Evolutionary conservation across 139 green algal genomes (phyloP).

Genomic region (Raphidocelis subcapitata): DNA sequence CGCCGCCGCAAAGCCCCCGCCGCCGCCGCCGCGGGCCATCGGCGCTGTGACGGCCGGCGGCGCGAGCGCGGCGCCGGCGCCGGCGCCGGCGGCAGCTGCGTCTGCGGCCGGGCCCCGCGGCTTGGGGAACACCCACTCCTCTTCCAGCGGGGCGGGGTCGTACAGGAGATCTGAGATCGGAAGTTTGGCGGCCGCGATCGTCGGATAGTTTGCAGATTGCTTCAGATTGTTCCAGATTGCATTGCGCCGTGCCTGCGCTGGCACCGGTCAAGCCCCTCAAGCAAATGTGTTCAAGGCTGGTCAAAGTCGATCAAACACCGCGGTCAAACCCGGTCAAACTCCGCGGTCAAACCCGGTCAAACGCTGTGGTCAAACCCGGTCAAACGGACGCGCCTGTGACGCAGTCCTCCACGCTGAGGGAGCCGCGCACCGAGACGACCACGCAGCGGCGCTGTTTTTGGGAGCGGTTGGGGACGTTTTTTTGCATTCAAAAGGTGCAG

Average conservation of each 20-base stretch:
- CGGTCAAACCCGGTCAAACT: background rate
- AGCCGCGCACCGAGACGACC: slow-evolving; percentile 41
- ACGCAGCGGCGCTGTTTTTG: background rate
- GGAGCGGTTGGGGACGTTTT: no score
- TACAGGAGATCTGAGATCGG: no score
- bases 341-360: background rate
- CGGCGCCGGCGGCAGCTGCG: background rate
- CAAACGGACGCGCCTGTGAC: slow-evolving; percentile 31
- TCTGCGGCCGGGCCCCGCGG: background rate
- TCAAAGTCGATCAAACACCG: background rate
- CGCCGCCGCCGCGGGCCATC: background rate
- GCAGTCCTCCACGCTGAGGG: slow-evolving; percentile 35
- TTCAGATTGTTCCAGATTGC: background rate
- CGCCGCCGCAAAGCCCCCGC: background rate
- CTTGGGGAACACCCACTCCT: slow-evolving; percentile 7
- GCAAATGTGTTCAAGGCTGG: background rate
- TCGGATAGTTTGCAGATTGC: slow-evolving; percentile 9
- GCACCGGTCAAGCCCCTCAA: background rate
- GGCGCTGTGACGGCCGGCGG: background rate
- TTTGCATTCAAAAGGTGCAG: no score
- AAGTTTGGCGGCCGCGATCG: no score
- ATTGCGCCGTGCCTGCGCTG: background rate
- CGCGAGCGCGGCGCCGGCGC: background rate
- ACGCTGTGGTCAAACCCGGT: background rate
- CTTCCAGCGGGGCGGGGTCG: slow-evolving; percentile 22